Evolutionary conservation across 352 stramenopile species (phyloP), one percentile per base, ranked within the genome.

Genomic region (Pelagophyceae sp.): DNA sequence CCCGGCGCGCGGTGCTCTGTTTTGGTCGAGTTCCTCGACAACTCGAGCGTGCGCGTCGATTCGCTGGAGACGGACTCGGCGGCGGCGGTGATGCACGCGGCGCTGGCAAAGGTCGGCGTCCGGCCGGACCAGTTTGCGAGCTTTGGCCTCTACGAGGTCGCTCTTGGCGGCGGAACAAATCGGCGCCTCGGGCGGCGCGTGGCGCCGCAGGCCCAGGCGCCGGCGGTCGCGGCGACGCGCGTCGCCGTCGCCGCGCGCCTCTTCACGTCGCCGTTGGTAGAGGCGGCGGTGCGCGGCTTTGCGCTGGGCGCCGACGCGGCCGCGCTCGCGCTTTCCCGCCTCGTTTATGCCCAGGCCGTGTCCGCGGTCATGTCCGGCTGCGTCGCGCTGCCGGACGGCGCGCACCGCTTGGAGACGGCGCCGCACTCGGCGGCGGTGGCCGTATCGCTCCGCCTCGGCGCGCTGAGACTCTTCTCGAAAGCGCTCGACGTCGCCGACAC

Each of bases 171-270:
- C n/a, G n/a, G n/a, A n/a, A n/a, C n/a, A n/a, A n/a, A n/a, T 11
- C 45, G 29, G 11, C 58, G 15, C 11, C 58, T 33, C 58, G 58
- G 29, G 27, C 58, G 29, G 58, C 58, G 58, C 58, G 31, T 67
- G 11, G 58, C 23, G 15, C 58, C 58, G 15, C 11, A 11, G 58
- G 31, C 58, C 6, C 58, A 15, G 23, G 58, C 58, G 58, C 5
- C 6, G 23, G 27, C 58, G 5, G 15, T 67, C 11, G 58, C 23
- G 11, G 23, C 23, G 15, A 15, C 6, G 11, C 5, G 31, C 11
- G 29, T 67, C 58, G 58, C 29, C 23, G 23, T 74, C 5, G 67
- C 67, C 67, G 67, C 58, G 67, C 67, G 67, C 15, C 38, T 74
- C 5, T 25, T 74, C 38, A 74, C 67, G 67, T 1, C 33, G 67